Conservation (phyloP, 257 asterid genomes). For the Knoxia roxburghii region DNA sequence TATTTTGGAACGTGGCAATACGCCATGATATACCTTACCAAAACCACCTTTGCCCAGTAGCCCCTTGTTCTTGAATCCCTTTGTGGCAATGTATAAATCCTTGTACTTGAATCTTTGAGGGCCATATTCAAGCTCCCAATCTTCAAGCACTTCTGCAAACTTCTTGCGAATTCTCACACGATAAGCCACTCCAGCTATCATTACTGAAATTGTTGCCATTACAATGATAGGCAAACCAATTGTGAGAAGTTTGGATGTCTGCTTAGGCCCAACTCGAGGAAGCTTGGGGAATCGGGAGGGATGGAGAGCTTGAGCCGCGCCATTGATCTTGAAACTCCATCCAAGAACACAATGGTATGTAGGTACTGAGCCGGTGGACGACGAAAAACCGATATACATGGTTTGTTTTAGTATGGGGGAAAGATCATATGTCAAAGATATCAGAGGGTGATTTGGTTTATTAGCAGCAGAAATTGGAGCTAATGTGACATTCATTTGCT, state of each 20-base stretch:
- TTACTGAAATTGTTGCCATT: neutral
- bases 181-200: neutral
- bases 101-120: conserved; percentile 11
- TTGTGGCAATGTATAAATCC: conserved; percentile 19
- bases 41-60: conserved; percentile 71
- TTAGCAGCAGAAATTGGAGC: conserved; percentile 29
- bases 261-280: neutral
- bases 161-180: neutral
- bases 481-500: conserved; percentile 35
- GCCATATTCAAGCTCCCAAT: conserved; percentile 7
- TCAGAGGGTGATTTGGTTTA: conserved; percentile 44
- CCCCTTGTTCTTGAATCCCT: conserved; percentile 54
- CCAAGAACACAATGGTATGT: conserved; percentile 7
- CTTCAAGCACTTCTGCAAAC: conserved; percentile 7
- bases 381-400: conserved; percentile 2
- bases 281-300: neutral
- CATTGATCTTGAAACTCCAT: conserved; percentile 4
- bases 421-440: conserved; percentile 13
- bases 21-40: conserved; percentile 25
- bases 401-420: neutral
- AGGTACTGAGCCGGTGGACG: neutral
- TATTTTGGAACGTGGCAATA: neutral
- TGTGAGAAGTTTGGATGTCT: neutral
- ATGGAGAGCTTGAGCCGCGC: neutral
- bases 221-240: conserved; percentile 1